Evolutionary conservation across 148 eudicot species (phyloP).

Genomic region (Vaccinium corymbosum): DNA sequence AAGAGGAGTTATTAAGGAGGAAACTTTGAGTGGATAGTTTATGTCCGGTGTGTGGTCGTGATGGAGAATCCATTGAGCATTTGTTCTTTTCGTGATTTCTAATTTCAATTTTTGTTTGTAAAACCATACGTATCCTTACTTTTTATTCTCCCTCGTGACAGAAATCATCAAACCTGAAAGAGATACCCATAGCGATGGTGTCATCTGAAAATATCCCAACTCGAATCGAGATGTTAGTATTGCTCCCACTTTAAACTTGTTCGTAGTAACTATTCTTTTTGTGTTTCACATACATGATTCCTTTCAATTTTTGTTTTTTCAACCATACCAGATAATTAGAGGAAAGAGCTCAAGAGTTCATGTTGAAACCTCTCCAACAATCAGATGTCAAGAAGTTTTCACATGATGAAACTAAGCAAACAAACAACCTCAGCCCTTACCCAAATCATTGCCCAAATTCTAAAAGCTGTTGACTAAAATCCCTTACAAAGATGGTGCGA

Average conservation of each 20-base stretch:
- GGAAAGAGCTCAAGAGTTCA: slow-evolving; percentile 31
- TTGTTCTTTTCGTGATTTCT: no score
- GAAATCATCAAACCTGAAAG: slow-evolving; percentile 28
- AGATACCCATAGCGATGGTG: slow-evolving; percentile 32
- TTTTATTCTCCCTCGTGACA: background rate
- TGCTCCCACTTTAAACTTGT: background rate
- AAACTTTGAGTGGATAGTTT: no score
- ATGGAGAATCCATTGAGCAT: no score
- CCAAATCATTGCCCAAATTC: background rate
- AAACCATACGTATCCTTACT: no score
- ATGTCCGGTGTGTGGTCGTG: no score
- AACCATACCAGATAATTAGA: slow-evolving; percentile 23
- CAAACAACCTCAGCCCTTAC: background rate
- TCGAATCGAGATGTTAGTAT: slow-evolving; percentile 23
- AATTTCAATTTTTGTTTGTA: no score
- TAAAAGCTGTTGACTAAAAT: background rate
- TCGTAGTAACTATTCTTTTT: background rate
- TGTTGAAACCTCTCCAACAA: slow-evolving; percentile 32
- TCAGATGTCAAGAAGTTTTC: slow-evolving; percentile 28
- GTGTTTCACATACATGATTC: background rate
- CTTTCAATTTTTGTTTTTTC: background rate
- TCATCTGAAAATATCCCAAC: slow-evolving; percentile 32
- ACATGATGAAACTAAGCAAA: slow-evolving; percentile 18
- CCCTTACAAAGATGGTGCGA: background rate
- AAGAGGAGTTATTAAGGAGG: no score